Conservation (phyloP, 2,329 filamentous ascomycete species). For the Cucurbitaria berberidis region DNA sequence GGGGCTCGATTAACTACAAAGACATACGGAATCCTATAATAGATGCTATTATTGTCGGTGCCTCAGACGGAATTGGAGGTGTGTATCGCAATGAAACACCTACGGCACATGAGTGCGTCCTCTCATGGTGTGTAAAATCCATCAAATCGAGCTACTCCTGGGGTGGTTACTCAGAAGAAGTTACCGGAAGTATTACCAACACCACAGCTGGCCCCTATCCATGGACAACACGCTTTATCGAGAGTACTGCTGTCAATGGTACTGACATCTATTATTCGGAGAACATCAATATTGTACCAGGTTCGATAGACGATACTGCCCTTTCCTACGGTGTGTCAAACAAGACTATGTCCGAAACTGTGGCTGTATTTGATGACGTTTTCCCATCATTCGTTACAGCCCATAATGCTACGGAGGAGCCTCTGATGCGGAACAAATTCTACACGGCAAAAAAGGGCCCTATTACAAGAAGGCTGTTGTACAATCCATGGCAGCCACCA, state of each 20-base stretch:
- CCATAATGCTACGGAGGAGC: neutral
- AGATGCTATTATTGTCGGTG: slow-evolving; percentile 19
- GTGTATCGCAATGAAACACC: slow-evolving; percentile 16
- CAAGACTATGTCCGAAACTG: neutral
- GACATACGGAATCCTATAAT: slow-evolving; percentile 19
- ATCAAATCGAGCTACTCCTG: slow-evolving; percentile 23
- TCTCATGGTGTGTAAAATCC: slow-evolving; percentile 33
- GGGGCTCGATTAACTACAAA: slow-evolving; percentile 27
- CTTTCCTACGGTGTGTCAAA: neutral
- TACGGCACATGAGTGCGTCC: slow-evolving; percentile 19
- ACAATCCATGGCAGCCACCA: slow-evolving; percentile 20
- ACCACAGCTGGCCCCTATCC: neutral
- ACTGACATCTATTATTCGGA: neutral
- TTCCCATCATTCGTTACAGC: slow-evolving; percentile 10
- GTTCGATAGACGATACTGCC: neutral
- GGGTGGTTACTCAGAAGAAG: slow-evolving; percentile 23
- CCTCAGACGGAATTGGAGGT: slow-evolving; percentile 4
- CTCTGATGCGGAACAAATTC: neutral
- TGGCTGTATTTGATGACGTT: slow-evolving; percentile 4
- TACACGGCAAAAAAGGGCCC: neutral
- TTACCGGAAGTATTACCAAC: slow-evolving; percentile 3
- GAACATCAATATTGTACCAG: neutral
- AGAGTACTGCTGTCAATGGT: neutral
- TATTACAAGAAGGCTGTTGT: neutral
- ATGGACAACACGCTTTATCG: neutral